Percentiles rank a stretch among this genome's conserved stretches.
phyloP scores from a whole-genome alignment of 2,329 filamentous ascomycete genomes.

The Sclerotinia trifoliorum region DNA sequence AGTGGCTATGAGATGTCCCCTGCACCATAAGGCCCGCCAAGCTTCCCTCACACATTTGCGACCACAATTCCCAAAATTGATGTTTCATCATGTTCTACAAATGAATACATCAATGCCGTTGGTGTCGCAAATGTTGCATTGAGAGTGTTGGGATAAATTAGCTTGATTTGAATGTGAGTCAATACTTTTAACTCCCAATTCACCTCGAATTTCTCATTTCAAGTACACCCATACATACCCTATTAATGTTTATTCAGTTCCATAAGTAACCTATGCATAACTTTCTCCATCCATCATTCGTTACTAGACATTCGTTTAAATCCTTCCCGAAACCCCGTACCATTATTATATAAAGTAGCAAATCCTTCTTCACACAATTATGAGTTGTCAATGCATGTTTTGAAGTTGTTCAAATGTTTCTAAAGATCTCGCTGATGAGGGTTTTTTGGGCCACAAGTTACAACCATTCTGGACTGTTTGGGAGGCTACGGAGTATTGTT shows the following conservation, averaged over 20 bases:
- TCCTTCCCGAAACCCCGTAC: background rate
- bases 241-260: background rate
- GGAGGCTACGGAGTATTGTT: background rate
- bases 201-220: background rate
- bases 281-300: background rate
- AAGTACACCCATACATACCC: background rate
- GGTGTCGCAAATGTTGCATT: conserved; percentile 12
- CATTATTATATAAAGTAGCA: conserved; percentile 8
- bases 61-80: conserved; percentile 11
- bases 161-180: conserved; percentile 5
- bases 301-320: background rate
- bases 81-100: conserved; percentile 19
- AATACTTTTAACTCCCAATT: background rate
- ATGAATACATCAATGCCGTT: conserved; percentile 3
- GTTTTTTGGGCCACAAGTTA: too few species aligned
- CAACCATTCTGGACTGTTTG: too few species aligned
- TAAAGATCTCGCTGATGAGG: background rate
- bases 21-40: conserved; percentile 11
- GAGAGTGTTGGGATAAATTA: conserved; percentile 1
- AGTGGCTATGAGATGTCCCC: conserved; percentile 10
- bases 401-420: background rate
- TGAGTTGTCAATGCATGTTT: conserved; percentile 18
- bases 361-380: conserved; percentile 18
- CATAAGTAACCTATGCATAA: background rate
- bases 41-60: conserved; percentile 9